A percentile compares a stretch with the other conserved stretches of the same genome.
phyloP scores from a whole-genome alignment of 2,329 filamentous ascomycete genomes.

The Penicillium freii region DNA sequence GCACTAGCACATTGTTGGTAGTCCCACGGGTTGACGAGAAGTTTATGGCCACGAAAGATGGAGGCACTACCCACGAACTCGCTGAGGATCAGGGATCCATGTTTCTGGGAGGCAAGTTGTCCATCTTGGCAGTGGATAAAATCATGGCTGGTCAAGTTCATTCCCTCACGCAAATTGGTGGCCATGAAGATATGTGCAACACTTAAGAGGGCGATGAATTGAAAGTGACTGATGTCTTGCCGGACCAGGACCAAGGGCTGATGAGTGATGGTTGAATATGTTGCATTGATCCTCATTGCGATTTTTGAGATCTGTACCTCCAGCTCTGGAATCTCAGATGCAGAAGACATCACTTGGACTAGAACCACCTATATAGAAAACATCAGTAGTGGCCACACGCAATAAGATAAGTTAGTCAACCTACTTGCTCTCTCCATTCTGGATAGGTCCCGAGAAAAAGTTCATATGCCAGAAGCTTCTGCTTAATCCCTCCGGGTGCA shows the following conservation, averaged over 20 bases:
- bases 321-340: constrained; percentile 78
- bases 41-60: constrained; percentile 73
- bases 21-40: constrained; percentile 92
- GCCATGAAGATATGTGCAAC: constrained; percentile 90
- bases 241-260: constrained; percentile 88
- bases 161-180: constrained; percentile 89
- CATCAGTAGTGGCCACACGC: constrained; percentile 5
- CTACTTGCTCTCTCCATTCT: constrained; percentile 72
- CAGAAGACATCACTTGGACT: constrained; percentile 87
- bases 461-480: constrained; percentile 88
- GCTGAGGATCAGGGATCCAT: constrained; percentile 84
- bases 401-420: constrained; percentile 1
- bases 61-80: constrained; percentile 92
- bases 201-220: constrained; percentile 86
- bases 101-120: constrained; percentile 65
- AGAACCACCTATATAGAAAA: constrained; percentile 63
- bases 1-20: constrained; percentile 82
- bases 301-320: constrained; percentile 87
- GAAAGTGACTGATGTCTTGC: constrained; percentile 87
- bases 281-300: constrained; percentile 85
- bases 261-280: constrained; percentile 82
- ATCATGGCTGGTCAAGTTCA: constrained; percentile 94
- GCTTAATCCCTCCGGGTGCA: constrained; percentile 82
- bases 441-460: constrained; percentile 89
- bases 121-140: constrained; percentile 91